Percentiles rank a stretch among this genome's conserved stretches.
phyloP scores from a whole-genome alignment of 495 filamentous ascomycete genomes.

The Hypoxylon perforatum region DNA sequence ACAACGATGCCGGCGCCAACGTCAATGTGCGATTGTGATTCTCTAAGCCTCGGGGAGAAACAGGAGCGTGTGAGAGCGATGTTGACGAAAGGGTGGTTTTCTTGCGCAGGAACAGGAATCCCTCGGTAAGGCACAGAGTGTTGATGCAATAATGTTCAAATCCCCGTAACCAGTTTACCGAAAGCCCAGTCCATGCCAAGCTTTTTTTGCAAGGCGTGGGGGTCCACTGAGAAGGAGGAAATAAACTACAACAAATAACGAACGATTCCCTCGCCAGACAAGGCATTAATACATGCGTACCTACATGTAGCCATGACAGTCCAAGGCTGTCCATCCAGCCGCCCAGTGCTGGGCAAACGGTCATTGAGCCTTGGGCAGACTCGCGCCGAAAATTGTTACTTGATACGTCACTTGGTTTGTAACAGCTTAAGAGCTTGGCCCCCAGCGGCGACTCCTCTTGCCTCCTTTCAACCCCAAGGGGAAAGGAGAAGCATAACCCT shows the following conservation, averaged over 20 bases:
- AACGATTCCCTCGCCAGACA: conserved; percentile 22
- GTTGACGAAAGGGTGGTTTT: conserved; percentile 14
- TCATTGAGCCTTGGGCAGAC: conserved; percentile 5
- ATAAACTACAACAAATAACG: conserved; percentile 10
- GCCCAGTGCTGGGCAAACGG: background rate
- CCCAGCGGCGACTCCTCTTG: conserved; percentile 7
- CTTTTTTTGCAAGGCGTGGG: conserved; percentile 33
- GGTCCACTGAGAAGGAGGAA: conserved; percentile 11
- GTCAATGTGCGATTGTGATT: conserved; percentile 4
- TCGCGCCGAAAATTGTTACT: conserved; percentile 10
- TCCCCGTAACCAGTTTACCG: conserved; percentile 34
- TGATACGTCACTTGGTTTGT: conserved; percentile 25
- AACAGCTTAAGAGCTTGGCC: background rate
- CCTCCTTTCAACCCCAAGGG: background rate
- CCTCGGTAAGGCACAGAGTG: conserved; percentile 33
- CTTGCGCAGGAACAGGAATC: conserved; percentile 6
- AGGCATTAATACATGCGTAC: conserved; percentile 14
- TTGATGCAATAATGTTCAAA: conserved; percentile 39
- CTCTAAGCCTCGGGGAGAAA: conserved; percentile 17
- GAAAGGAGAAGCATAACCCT: background rate
- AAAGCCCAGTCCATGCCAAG: conserved; percentile 32
- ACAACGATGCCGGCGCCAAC: conserved; percentile 2
- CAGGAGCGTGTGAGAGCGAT: background rate
- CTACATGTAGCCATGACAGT: background rate
- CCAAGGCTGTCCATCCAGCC: background rate